Base-by-base conservation (phyloP, 1,284 basidiomycete genomes). In the Cryptococcus deneoformans region DNA sequence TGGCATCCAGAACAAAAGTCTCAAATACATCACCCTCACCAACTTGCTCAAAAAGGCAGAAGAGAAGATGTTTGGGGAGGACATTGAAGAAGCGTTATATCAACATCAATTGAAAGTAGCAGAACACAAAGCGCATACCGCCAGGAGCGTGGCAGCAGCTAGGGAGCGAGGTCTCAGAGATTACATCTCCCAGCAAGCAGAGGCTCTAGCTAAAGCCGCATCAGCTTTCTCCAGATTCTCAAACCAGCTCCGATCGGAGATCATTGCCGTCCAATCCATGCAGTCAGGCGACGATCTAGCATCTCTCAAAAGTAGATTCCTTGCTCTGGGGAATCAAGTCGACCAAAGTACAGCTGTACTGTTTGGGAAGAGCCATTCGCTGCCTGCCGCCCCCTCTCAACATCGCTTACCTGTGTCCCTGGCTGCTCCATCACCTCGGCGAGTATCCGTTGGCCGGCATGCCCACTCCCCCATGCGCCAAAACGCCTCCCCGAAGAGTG, bases 21-120 rank as follows among this genome's bases (percentile, higher is more conserved):
- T 91, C 69, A 86, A 89, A 11, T 82, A 82, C 51, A 85, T 86
- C 39, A 88, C 92, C 80, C 89, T 95, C 68, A 87, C 91, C 36
- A 88, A 87, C 8, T 87, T 88, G 37, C 83, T 96, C 63, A 85
- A 87, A 34, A 89, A 88, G 10, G 85, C 88, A 36, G 86, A 87
- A 50, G 87, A 92, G 70, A 82, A 90, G 50, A 85, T 83, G 55
- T 89, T 88, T 20, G 88, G 90, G 61, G 66, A 66, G 12, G 59
- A 61, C 36, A 39, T 63, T 10, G 44, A 43, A 7, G 86, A 86
- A 64, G 60, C 60, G 0, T 58, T 58, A 52, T 61, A 58, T 46
- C 49, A 58, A 48, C 60, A 61, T 46, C 57, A 56, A 43, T 48
- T 61, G 10, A 54, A 38, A 10, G 52, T 61, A n/a, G 46, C 54